Percentiles rank a stretch among this genome's conserved stretches.
Evolutionary conservation across 257 asterid species (phyloP).

Genomic region (Handroanthus guayacan): DNA sequence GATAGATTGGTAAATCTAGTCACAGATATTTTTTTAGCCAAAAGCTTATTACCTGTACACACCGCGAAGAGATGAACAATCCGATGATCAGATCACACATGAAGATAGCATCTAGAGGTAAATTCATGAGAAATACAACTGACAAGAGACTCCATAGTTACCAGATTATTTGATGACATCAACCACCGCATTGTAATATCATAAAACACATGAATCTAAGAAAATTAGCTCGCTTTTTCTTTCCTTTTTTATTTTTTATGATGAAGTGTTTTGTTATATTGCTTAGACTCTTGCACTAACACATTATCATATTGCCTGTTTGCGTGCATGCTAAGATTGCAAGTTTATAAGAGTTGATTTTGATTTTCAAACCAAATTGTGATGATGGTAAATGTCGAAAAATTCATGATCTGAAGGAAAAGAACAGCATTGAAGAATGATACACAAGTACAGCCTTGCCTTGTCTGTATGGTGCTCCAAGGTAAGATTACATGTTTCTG

Average conservation of each 20-base stretch:
- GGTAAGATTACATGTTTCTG: constrained; percentile 72
- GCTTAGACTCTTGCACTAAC: not conserved
- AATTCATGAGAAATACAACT: too few relatives aligned
- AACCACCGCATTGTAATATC: too few relatives aligned
- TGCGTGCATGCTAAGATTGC: not conserved
- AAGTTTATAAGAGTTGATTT: constrained; percentile 2
- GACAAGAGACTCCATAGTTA: too few relatives aligned
- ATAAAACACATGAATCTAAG: too few relatives aligned
- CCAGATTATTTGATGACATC: too few relatives aligned
- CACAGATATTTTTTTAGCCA: not conserved
- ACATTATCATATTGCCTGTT: not conserved
- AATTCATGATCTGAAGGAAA: constrained; percentile 1
- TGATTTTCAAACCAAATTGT: not conserved
- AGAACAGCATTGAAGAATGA: constrained; percentile 17
- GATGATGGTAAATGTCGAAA: constrained; percentile 2
- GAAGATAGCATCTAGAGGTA: too few relatives aligned
- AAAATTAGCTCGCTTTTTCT: too few relatives aligned
- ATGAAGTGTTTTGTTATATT: not conserved
- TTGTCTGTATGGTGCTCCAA: constrained; percentile 87
- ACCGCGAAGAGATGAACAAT: too few relatives aligned
- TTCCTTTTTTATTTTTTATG: not conserved
- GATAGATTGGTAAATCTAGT: not conserved
- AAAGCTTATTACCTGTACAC: not conserved
- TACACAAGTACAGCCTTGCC: constrained; percentile 50
- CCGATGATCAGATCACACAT: too few relatives aligned